Percentiles rank a stretch among this genome's conserved stretches.
Evolutionary conservation across 2,329 filamentous ascomycete genomes (phyloP).

Genomic region (Paramyrothecium roridum): DNA sequence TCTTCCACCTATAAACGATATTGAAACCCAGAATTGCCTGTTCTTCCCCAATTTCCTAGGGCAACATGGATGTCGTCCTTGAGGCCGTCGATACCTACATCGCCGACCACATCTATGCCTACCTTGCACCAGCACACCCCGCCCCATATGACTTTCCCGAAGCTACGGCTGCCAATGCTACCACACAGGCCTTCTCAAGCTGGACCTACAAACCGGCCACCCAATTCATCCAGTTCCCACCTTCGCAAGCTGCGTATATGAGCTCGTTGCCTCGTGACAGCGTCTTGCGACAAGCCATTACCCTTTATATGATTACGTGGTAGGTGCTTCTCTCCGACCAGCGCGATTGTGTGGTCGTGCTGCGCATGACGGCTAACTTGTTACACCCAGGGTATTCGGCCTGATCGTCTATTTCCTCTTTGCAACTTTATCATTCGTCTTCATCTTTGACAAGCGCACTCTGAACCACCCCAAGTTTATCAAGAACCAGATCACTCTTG

Average conservation of each 20-base stretch:
- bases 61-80: conserved; percentile 85
- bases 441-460: conserved; percentile 89
- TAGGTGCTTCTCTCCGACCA: conserved; percentile 36
- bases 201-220: conserved; percentile 75
- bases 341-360: neutral
- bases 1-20: neutral
- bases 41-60: neutral
- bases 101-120: conserved; percentile 77
- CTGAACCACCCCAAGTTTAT: conserved; percentile 91
- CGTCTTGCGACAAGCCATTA: conserved; percentile 67
- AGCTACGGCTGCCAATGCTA: conserved; percentile 47
- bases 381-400: conserved; percentile 72
- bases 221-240: conserved; percentile 64
- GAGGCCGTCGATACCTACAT: conserved; percentile 80
- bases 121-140: conserved; percentile 58
- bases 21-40: neutral
- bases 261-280: conserved; percentile 78
- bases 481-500: conserved; percentile 84
- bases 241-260: conserved; percentile 73
- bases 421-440: conserved; percentile 77
- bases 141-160: conserved; percentile 51
- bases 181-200: conserved; percentile 52
- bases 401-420: conserved; percentile 80
- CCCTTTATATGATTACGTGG: conserved; percentile 85
- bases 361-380: neutral